Conservation (phyloP, 805 yeast species). For the Ogataea angusta region DNA sequence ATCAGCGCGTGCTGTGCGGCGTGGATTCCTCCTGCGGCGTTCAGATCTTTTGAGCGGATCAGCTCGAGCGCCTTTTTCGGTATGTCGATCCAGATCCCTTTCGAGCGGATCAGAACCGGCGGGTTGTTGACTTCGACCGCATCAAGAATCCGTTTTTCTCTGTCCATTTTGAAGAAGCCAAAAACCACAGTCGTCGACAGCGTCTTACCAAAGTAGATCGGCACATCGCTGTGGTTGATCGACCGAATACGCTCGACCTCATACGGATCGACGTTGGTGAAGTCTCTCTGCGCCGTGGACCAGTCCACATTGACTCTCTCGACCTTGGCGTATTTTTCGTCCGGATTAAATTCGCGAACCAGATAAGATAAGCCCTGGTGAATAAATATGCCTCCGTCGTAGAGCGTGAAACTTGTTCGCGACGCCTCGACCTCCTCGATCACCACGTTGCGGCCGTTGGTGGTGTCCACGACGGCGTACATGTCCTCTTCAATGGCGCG, state of each 20-base stretch:
- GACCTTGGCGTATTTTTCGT: slow-evolving; percentile 78
- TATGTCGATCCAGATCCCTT: slow-evolving; percentile 91
- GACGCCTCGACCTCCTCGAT: slow-evolving; percentile 89
- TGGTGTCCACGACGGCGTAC: slow-evolving; percentile 87
- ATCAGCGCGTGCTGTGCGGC: slow-evolving; percentile 92
- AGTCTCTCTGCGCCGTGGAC: slow-evolving; percentile 90
- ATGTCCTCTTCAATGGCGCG: slow-evolving; percentile 80
- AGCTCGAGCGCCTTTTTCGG: slow-evolving; percentile 62
- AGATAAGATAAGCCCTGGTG: slow-evolving; percentile 93
- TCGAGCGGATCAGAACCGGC: slow-evolving; percentile 63
- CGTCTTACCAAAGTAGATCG: slow-evolving; percentile 74
- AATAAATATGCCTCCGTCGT: slow-evolving; percentile 87
- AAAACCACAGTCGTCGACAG: slow-evolving; percentile 74
- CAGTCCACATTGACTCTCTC: slow-evolving; percentile 90
- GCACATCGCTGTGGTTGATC: slow-evolving; percentile 46
- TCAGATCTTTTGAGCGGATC: slow-evolving; percentile 55
- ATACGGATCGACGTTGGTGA: slow-evolving; percentile 85
- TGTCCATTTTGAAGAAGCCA: slow-evolving; percentile 88
- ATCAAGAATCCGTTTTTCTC: slow-evolving; percentile 76
- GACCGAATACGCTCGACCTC: slow-evolving; percentile 65
- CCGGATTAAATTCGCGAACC: slow-evolving; percentile 78
- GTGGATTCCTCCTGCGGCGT: slow-evolving; percentile 89
- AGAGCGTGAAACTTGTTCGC: slow-evolving; percentile 84
- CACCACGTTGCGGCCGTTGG: slow-evolving; percentile 69
- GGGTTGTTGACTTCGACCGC: slow-evolving; percentile 91